Conservation (phyloP, 2,329 filamentous ascomycete species). For the Epichloe gansuensis region DNA sequence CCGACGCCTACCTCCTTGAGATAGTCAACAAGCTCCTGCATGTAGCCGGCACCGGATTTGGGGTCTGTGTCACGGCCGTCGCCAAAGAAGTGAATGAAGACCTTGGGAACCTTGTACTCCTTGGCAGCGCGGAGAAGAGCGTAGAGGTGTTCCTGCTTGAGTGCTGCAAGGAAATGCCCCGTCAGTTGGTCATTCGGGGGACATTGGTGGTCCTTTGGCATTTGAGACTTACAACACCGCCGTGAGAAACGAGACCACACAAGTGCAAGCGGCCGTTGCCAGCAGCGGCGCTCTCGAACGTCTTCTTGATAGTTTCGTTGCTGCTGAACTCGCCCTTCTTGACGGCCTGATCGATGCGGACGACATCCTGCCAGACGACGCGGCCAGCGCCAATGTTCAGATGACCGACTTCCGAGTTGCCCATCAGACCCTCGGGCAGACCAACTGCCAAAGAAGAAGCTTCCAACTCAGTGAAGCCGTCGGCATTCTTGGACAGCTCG, state of each 20-base stretch:
- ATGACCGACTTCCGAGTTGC: slow-evolving; percentile 97
- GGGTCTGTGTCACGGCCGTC: slow-evolving; percentile 97
- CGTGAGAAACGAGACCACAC: slow-evolving; percentile 84
- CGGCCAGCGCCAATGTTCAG: slow-evolving; percentile 96
- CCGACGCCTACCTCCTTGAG: slow-evolving; percentile 76
- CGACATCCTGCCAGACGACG: slow-evolving; percentile 97
- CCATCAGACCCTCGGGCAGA: slow-evolving; percentile 93
- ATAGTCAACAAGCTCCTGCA: slow-evolving; percentile 73
- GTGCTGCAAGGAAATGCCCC: slow-evolving; percentile 40
- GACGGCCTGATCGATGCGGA: slow-evolving; percentile 88
- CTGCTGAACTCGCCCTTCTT: slow-evolving; percentile 72
- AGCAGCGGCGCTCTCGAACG: slow-evolving; percentile 68
- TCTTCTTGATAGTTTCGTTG: slow-evolving; percentile 63
- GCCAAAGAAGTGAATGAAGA: slow-evolving; percentile 98
- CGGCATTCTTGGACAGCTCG: slow-evolving; percentile 66
- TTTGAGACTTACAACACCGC: slow-evolving; percentile 58
- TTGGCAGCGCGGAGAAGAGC: slow-evolving; percentile 83
- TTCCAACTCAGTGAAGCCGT: slow-evolving; percentile 86
- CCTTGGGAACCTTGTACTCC: slow-evolving; percentile 72
- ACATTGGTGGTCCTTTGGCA: neutral
- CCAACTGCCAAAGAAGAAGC: slow-evolving; percentile 93
- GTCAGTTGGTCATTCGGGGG: neutral
- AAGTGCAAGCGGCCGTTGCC: slow-evolving; percentile 89
- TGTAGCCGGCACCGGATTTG: slow-evolving; percentile 79
- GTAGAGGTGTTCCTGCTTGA: slow-evolving; percentile 87